Evolutionary conservation across 2,329 filamentous ascomycete species (phyloP).

Genomic region (Penicillium sp.): DNA sequence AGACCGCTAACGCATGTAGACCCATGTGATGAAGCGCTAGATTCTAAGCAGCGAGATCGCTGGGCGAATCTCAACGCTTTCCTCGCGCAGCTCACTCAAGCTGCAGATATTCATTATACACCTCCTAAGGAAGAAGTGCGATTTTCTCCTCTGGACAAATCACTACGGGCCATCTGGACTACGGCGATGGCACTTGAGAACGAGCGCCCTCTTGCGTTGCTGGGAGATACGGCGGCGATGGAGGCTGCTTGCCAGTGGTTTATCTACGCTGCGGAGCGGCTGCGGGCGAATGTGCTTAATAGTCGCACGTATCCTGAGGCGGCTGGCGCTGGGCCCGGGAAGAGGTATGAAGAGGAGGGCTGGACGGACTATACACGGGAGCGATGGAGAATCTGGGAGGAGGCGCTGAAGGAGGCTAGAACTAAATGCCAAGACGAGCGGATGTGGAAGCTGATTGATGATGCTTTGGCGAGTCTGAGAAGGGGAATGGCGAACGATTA

Average conservation of each 20-base stretch:
- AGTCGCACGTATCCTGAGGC: conserved; percentile 2
- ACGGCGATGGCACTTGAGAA: conserved; percentile 10
- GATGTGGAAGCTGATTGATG: conserved; percentile 6
- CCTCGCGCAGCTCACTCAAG: conserved; percentile 14
- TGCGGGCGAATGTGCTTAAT: conserved; percentile 11
- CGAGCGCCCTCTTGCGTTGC: conserved; percentile 6
- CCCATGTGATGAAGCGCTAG: conserved; percentile 3
- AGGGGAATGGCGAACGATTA: not conserved
- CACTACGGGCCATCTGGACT: conserved; percentile 7
- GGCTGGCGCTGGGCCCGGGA: conserved; percentile 2
- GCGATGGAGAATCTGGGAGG: conserved; percentile 5
- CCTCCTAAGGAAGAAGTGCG: not conserved
- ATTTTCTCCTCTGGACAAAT: conserved; percentile 10
- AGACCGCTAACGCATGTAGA: conserved; percentile 2
- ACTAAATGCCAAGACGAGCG: not conserved
- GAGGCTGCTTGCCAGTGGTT: conserved; percentile 14
- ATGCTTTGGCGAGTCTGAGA: conserved; percentile 5
- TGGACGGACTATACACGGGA: conserved; percentile 3
- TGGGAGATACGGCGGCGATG: conserved; percentile 9
- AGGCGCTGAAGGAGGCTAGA: conserved; percentile 2
- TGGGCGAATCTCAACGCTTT: conserved; percentile 15
- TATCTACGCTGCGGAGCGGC: conserved; percentile 8
- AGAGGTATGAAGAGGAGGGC: conserved; percentile 3
- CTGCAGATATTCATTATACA: conserved; percentile 7
- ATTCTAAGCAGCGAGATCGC: conserved; percentile 5